These are phyloP conservation scores for Scleromitrula shiraiana DNA, from an alignment of 2,329 filamentous ascomycete species.

Conservation along the genomic window DNA sequence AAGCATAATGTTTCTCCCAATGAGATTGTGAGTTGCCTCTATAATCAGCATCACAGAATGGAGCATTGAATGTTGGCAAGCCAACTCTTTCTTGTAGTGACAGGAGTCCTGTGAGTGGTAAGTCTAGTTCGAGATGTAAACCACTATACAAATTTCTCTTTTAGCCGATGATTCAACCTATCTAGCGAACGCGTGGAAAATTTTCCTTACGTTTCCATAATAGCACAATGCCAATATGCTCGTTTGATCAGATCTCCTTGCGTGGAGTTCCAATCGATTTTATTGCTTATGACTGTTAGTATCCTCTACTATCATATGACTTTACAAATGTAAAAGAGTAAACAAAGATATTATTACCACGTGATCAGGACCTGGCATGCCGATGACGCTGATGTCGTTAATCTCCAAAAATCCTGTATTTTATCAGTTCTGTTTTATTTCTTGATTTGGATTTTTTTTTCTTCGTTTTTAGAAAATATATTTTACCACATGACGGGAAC, in stretches of 20 bases:
- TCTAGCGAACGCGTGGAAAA: not conserved
- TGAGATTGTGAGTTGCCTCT: conserved; percentile 42
- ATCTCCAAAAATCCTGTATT: conserved; percentile 53
- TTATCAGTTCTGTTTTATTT: too few species aligned
- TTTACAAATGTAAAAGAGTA: not conserved
- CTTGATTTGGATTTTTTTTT: too few species aligned
- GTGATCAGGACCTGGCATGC: conserved; percentile 49
- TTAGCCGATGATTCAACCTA: conserved; percentile 15
- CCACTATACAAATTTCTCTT: conserved; percentile 34
- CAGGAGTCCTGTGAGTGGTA: conserved; percentile 47
- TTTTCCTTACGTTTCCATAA: conserved; percentile 46
- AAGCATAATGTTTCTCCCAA: conserved; percentile 51
- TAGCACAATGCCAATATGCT: conserved; percentile 49
- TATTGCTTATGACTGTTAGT: conserved; percentile 29
- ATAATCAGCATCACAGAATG: conserved; percentile 40
- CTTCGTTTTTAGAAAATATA: too few species aligned
- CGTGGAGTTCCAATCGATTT: conserved; percentile 39
- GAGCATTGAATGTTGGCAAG: conserved; percentile 44
- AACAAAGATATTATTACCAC: conserved; percentile 33
- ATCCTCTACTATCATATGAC: not conserved
- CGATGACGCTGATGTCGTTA: conserved; percentile 46
- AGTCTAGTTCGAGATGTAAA: conserved; percentile 49
- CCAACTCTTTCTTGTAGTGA: conserved; percentile 45
- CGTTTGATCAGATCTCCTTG: conserved; percentile 45
- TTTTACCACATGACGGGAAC: conserved; percentile 42